A percentile compares a stretch with the other conserved stretches of the same genome.
phyloP scores from a whole-genome alignment of 164 flowering plant genomes.

The Brasenia schreberi region DNA sequence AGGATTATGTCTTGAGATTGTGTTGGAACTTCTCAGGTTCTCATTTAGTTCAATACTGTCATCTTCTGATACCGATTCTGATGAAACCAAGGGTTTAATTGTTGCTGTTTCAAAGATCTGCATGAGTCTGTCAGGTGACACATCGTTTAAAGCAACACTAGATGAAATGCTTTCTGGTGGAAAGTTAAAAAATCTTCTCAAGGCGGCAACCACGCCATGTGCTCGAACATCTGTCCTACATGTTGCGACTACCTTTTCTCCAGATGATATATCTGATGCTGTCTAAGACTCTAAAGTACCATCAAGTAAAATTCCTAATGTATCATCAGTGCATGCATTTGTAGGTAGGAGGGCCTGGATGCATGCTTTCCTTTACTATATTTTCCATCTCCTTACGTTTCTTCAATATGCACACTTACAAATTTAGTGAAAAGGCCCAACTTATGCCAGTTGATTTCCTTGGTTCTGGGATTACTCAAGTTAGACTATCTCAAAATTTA shows the following conservation, averaged over 20 bases:
- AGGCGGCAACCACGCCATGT: constrained; percentile 30
- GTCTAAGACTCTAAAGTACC: constrained; percentile 7
- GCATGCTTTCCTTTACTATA: too few species aligned
- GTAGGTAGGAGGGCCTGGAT: too few species aligned
- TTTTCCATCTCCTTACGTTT: too few species aligned
- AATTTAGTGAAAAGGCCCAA: too few species aligned
- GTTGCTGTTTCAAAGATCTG: constrained; percentile 50
- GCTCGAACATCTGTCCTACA: constrained; percentile 53
- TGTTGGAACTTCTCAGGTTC: constrained; percentile 46
- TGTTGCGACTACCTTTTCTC: constrained; percentile 39
- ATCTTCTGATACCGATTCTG: constrained; percentile 20
- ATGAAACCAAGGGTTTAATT: constrained; percentile 53
- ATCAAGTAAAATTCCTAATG: too few species aligned
- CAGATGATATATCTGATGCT: constrained; percentile 33
- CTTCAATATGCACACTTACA: too few species aligned
- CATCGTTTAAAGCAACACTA: constrained; percentile 26
- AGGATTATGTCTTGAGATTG: constrained; percentile 58
- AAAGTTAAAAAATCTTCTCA: constrained; percentile 44
- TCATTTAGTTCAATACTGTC: constrained; percentile 32
- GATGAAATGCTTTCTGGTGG: constrained; percentile 41
- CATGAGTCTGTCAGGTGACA: constrained; percentile 29
- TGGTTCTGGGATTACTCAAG: too few species aligned
- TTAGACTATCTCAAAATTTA: too few species aligned
- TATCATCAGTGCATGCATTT: too few species aligned
- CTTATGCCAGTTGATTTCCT: too few species aligned